phyloP scores from a whole-genome alignment of 2,329 filamentous ascomycete genomes.

The Clarireedia monteithiana region DNA sequence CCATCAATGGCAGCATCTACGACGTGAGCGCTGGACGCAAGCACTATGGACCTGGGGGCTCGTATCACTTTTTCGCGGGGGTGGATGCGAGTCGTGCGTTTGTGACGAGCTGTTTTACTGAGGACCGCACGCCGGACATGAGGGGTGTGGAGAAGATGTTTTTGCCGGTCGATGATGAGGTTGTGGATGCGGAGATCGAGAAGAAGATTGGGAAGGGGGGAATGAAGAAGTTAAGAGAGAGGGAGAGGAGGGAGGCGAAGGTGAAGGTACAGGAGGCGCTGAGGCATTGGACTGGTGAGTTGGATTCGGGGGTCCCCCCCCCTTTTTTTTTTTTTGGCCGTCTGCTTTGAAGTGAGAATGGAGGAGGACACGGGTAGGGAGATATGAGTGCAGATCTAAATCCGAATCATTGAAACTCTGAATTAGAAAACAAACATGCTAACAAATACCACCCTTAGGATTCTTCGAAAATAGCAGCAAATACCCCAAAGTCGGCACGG shows the following conservation, averaged over 20 bases:
- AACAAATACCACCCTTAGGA: constrained; percentile 60
- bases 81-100: constrained; percentile 81
- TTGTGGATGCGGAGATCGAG: constrained; percentile 43
- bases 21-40: constrained; percentile 64
- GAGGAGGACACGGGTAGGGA: constrained; percentile 13
- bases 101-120: constrained; percentile 82
- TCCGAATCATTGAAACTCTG: too few relatives aligned
- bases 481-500: constrained; percentile 72
- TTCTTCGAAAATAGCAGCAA: constrained; percentile 76
- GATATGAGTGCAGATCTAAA: constrained; percentile 25
- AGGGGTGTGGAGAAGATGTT: constrained; percentile 84
- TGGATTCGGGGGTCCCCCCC: neutral
- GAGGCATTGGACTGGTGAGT: constrained; percentile 52
- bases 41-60: constrained; percentile 76
- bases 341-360: too few relatives aligned
- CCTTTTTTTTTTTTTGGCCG: constrained; percentile 39
- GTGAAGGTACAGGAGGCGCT: constrained; percentile 60
- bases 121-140: constrained; percentile 73
- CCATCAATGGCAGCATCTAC: constrained; percentile 81
- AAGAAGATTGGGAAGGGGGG: constrained; percentile 39
- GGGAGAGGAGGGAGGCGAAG: constrained; percentile 58
- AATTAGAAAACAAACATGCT: constrained; percentile 43
- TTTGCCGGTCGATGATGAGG: constrained; percentile 54
- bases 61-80: constrained; percentile 82
- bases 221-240: constrained; percentile 44